Evolutionary conservation across 768 basidiomycete species (phyloP).

Genomic region (Podaxis sp.): DNA sequence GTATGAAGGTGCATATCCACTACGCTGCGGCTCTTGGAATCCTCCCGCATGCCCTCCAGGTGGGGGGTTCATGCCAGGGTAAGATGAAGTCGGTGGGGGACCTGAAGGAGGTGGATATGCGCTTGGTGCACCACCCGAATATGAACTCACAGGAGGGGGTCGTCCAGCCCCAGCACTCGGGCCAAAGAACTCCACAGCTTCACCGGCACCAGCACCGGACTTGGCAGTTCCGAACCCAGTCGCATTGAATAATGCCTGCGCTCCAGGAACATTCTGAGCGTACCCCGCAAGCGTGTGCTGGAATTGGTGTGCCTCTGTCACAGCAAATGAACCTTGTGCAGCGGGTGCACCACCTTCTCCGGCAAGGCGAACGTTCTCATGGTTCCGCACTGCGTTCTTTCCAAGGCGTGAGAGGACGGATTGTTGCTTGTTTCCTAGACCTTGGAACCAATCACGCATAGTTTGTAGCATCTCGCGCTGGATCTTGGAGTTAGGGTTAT

Average conservation of each 20-base stretch:
- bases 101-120: slow-evolving; percentile 23
- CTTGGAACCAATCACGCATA: slow-evolving; percentile 61
- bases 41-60: slow-evolving; percentile 13
- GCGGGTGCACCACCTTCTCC: slow-evolving; percentile 51
- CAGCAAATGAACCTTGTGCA: slow-evolving; percentile 48
- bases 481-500: slow-evolving; percentile 57
- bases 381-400: slow-evolving; percentile 68
- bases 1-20: slow-evolving; percentile 38
- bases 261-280: slow-evolving; percentile 47
- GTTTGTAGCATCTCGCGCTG: slow-evolving; percentile 77
- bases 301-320: slow-evolving; percentile 45
- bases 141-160: slow-evolving; percentile 1
- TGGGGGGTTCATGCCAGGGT: slow-evolving; percentile 7
- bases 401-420: slow-evolving; percentile 55
- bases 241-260: slow-evolving; percentile 38
- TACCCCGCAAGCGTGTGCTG: slow-evolving; percentile 51
- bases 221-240: slow-evolving; percentile 25
- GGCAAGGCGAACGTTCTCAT: slow-evolving; percentile 64
- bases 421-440: slow-evolving; percentile 46
- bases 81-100: slow-evolving; percentile 21
- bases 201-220: slow-evolving; percentile 29
- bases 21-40: slow-evolving; percentile 20
- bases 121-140: slow-evolving; percentile 22
- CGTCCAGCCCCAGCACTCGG: slow-evolving; percentile 14
- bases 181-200: slow-evolving; percentile 32